Base-by-base conservation (phyloP, 129 eudicot species). In the Saposhnikovia divaricata region DNA sequence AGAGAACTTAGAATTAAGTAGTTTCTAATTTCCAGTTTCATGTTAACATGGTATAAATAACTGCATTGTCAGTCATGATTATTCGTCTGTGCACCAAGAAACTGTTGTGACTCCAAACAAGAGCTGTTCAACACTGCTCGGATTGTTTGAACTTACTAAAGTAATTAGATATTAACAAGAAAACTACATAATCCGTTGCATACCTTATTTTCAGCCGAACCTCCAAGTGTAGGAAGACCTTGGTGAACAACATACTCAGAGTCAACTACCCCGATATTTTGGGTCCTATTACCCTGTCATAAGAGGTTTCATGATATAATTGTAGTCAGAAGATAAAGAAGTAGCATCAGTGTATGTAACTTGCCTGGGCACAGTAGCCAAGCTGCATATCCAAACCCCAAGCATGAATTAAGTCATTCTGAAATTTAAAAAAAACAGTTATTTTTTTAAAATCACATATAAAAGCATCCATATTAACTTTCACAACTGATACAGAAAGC, bases 331-430 rank as follows among this genome's bases (percentile, higher is more conserved):
- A 66, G 16, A 66, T 14, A 34, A 50, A 28, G 8, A 79, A 51
- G 45, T 11, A 27, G 57, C 47, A 45, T 31, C 25, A 18, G 47
- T 27, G 10, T 28, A 18, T 38, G 14, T 14, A 70, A 84, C 77
- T 75, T 63, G 80, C 93, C 93, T 89, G 91, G 40, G 96, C 93
- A 82, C 98, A 93, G 75, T 91, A 93, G 9, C 97, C 98, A 14
- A 93, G 84, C 85, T 88, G 90, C 84, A 86, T 87, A 81, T 93
- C 97, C 80, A 93, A 68, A 42, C 98, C 98, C 98, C 98, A 93
- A n/a, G 93, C 98, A 46, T 90, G 95, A 61, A 91, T 86, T 59
- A 91, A 85, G 72, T 93, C 98, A 78, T 93, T 93, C 98, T 93
- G 94, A 73, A 23, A 75, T 53, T 79, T 45, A 70, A 68, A 66